These are phyloP conservation scores for Globisporangium okanoganense DNA, from an alignment of 352 stramenopile genomes.

Conservation along the genomic window DNA sequence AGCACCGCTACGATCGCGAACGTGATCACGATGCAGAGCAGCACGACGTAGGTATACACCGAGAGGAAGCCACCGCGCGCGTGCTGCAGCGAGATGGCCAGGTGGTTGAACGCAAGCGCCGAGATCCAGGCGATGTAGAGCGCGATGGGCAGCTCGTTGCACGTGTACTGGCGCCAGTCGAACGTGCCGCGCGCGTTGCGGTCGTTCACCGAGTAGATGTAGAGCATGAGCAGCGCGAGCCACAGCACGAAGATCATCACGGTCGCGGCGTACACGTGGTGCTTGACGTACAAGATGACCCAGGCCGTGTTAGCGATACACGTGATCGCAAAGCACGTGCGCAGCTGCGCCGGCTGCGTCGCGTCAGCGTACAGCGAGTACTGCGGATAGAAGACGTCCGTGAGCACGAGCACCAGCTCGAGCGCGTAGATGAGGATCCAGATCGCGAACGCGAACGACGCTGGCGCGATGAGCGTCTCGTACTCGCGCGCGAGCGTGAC, in stretches of 20 bases:
- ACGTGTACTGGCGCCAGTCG: constrained; percentile 69
- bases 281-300: constrained; percentile 55
- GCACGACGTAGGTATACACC: constrained; percentile 60
- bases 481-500: constrained; percentile 45
- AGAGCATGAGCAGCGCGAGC: constrained; percentile 69
- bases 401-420: constrained; percentile 55
- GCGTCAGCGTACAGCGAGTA: constrained; percentile 72
- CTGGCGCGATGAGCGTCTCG: constrained; percentile 70
- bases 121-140: constrained; percentile 83
- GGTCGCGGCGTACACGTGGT: constrained; percentile 50
- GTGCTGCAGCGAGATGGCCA: constrained; percentile 68
- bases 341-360: constrained; percentile 57
- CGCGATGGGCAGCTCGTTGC: constrained; percentile 69
- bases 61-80: constrained; percentile 41
- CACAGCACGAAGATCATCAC: constrained; percentile 67
- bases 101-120: constrained; percentile 51
- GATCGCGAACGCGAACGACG: constrained; percentile 53
- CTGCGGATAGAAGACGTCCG: constrained; percentile 60
- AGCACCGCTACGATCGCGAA: constrained; percentile 53
- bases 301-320: constrained; percentile 67
- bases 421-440: constrained; percentile 72
- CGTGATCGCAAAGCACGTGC: constrained; percentile 55
- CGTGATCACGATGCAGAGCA: constrained; percentile 55
- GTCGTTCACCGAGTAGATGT: constrained; percentile 79
- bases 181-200: constrained; percentile 37